These are phyloP conservation scores for Eucalyptus pauciflora DNA, from an alignment of 345 rosid species.

Conservation along the genomic window DNA sequence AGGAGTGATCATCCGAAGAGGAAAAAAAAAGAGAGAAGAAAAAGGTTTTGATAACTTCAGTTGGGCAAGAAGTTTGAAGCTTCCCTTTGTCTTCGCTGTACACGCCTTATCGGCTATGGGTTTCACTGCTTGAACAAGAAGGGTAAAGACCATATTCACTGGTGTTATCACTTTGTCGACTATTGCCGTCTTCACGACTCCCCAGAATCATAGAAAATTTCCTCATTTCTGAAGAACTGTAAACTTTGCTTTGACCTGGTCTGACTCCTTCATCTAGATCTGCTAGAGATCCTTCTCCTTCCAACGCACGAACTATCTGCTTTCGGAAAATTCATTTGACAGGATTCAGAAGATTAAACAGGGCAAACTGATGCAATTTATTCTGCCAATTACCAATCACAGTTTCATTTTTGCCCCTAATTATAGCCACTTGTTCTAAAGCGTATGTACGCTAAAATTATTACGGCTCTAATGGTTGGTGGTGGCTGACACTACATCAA, in stretches of 20 bases:
- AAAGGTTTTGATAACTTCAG: background rate
- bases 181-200: constrained; percentile 13
- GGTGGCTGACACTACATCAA: background rate
- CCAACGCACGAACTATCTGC: constrained; percentile 60
- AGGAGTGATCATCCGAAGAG: background rate
- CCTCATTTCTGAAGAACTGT: constrained; percentile 33
- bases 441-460: background rate
- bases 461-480: background rate
- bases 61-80: background rate
- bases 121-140: constrained; percentile 48
- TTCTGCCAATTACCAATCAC: background rate
- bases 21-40: too few species aligned
- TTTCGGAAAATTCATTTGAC: background rate
- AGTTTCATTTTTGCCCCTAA: background rate
- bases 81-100: background rate
- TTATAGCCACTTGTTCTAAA: background rate
- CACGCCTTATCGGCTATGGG: background rate
- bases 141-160: constrained; percentile 50
- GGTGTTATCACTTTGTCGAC: constrained; percentile 19
- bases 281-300: constrained; percentile 42
- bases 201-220: constrained; percentile 25
- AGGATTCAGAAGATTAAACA: background rate
- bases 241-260: constrained; percentile 11
- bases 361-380: background rate
- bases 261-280: constrained; percentile 27